These are phyloP conservation scores for Exophiala oligosperma DNA, from an alignment of 2,329 filamentous ascomycete genomes.

Conservation along the genomic window DNA sequence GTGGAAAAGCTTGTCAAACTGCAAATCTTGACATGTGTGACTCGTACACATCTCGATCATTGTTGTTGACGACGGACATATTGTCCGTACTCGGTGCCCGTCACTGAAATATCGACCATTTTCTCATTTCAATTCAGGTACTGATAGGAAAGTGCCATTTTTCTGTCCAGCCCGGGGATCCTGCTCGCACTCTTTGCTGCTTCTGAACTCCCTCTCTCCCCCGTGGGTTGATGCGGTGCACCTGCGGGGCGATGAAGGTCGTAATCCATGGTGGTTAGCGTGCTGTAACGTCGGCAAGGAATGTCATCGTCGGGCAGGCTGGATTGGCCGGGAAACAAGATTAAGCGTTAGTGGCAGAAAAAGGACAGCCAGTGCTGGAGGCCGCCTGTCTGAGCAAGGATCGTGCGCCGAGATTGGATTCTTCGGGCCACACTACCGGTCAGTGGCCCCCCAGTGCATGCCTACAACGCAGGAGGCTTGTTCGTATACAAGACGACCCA, in stretches of 20 bases:
- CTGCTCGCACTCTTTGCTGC: neutral
- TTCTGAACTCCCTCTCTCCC: neutral
- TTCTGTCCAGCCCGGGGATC: neutral
- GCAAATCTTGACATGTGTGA: neutral
- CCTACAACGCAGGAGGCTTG: neutral
- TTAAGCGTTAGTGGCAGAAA: neutral
- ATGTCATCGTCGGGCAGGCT: neutral
- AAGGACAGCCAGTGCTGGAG: too few species aligned
- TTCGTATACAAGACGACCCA: neutral
- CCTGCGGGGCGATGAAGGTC: neutral
- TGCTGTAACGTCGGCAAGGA: conserved; percentile 4
- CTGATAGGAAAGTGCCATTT: neutral
- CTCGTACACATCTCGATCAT: neutral
- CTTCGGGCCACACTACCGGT: neutral
- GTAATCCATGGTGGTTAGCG: neutral
- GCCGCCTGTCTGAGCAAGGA: neutral
- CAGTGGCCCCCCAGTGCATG: neutral
- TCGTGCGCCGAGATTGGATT: neutral
- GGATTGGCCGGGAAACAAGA: conserved; percentile 3
- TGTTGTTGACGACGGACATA: too few species aligned
- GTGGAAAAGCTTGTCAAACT: neutral
- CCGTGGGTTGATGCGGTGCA: neutral
- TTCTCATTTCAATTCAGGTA: too few species aligned
- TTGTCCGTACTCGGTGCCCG: too few species aligned
- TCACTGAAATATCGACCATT: too few species aligned